These are phyloP conservation scores for Emericellopsis terricola DNA, from an alignment of 495 filamentous ascomycete genomes.

Conservation along the genomic window DNA sequence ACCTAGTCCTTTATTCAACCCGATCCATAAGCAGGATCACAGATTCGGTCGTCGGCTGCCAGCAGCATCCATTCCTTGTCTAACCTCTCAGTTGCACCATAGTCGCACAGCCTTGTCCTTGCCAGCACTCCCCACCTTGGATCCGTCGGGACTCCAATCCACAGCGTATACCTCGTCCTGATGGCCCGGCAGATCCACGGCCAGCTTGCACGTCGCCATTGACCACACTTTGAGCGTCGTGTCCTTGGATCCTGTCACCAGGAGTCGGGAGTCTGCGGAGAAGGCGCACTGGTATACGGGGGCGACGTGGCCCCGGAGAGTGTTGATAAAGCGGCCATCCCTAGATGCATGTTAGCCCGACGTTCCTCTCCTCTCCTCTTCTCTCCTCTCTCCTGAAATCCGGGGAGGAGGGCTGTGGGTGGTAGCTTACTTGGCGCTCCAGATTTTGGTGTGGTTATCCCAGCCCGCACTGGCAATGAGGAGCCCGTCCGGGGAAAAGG, in stretches of 20 bases:
- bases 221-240: conserved; percentile 94
- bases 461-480: conserved; percentile 77
- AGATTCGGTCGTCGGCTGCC: too few species aligned
- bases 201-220: conserved; percentile 63
- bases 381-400: too few species aligned
- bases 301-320: conserved; percentile 80
- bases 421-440: conserved; percentile 56
- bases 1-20: too few species aligned
- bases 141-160: conserved; percentile 79
- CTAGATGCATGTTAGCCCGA: too few species aligned
- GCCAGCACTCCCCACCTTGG: conserved; percentile 73
- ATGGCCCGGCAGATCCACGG: conserved; percentile 79
- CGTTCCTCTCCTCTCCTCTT: too few species aligned
- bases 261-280: conserved; percentile 67
- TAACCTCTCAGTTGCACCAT: conserved; percentile 52
- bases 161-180: conserved; percentile 89
- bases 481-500: conserved; percentile 75
- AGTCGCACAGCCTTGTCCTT: conserved; percentile 82
- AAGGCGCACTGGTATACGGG: conserved; percentile 85
- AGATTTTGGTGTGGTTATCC: conserved; percentile 86
- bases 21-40: too few species aligned
- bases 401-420: too few species aligned
- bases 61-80: too few species aligned
- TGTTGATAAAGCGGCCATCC: conserved; percentile 63
- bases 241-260: conserved; percentile 79